Base-by-base conservation (phyloP, 371 early-diverging fungal species). In the Circinella minor region DNA sequence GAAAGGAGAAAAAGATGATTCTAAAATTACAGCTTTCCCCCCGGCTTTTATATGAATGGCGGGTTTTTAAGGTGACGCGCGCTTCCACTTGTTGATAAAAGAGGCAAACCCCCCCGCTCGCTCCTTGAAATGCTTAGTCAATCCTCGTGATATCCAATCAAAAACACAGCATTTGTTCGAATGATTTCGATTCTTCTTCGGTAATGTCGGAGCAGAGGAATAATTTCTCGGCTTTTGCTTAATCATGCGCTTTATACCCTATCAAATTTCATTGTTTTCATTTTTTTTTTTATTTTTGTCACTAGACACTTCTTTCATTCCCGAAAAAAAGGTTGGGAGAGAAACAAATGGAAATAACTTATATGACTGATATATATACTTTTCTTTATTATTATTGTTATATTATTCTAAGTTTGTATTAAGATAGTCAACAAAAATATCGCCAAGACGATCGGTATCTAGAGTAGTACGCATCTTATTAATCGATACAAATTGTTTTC, bases 351-450 rank as follows among this genome's bases (percentile, higher is more conserved):
- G 2, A 27, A 27, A 27, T 27, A 27, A 27, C 27, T 1, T 27
- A 27, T 27, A 27, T 27, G 27, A 27, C 27, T 3, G 1, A 15
- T 47, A 47, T 15, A 47, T 15, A 47, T 15, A 47, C 47, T 47
- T 47, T 11, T 13, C 6, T 15, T 1, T 51, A 15, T 8, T n/a
- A 51, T 47, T 15, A 59, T 34, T 49, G 1, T 27, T 15, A 51
- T 20, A 17, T 69, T 67, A 80, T 39, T 61, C 81, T 36, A 92
- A 74, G 71, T 87, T 93, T n/a, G 92, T 89, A 72, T 94, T 95
- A 54, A 98, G 77, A 76, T 94, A 98, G 47, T 94, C 91, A 14
- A 92, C 94, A 91, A 98, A 98, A 17, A 90, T 84, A 67, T 93
- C 90, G 0, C 91, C 92, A 37, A 96, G 87, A 57, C 89, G 85